Percentiles rank a stretch among this genome's conserved stretches.
These are phyloP conservation scores for Metschnikowia cubensis DNA, from an alignment of 805 yeast species.

Conservation along the genomic window DNA sequence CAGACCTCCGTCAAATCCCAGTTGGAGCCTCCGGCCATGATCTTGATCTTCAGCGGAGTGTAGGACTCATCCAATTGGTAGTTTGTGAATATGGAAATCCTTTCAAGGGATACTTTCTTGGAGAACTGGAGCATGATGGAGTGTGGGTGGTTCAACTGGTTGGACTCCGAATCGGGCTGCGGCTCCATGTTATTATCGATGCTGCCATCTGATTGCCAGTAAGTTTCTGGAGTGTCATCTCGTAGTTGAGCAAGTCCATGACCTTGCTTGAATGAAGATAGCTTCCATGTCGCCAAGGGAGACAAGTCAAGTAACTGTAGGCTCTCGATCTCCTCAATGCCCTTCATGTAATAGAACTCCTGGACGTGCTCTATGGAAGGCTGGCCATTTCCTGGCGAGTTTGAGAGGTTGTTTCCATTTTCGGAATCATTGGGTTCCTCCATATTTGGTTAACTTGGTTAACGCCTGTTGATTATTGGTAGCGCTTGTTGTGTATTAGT, in stretches of 20 bases:
- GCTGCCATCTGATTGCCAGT: slow-evolving; percentile 93
- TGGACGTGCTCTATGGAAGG: slow-evolving; percentile 41
- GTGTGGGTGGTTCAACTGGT: slow-evolving; percentile 68
- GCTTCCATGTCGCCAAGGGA: slow-evolving; percentile 77
- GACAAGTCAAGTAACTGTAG: slow-evolving; percentile 71
- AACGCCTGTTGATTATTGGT: background rate
- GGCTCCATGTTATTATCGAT: slow-evolving; percentile 27
- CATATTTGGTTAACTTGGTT: background rate
- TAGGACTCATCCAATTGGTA: slow-evolving; percentile 80
- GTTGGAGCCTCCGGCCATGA: slow-evolving; percentile 70
- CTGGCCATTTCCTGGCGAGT: slow-evolving; percentile 10
- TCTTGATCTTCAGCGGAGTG: slow-evolving; percentile 69
- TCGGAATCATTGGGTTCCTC: background rate
- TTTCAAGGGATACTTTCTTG: slow-evolving; percentile 64
- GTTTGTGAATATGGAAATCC: slow-evolving; percentile 70
- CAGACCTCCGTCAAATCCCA: slow-evolving; percentile 72
- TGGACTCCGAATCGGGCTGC: slow-evolving; percentile 24
- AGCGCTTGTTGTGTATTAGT: no score
- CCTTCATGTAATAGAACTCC: slow-evolving; percentile 39
- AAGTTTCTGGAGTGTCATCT: slow-evolving; percentile 66
- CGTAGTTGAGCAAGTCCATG: slow-evolving; percentile 68
- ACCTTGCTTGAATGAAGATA: slow-evolving; percentile 71
- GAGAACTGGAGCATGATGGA: slow-evolving; percentile 72
- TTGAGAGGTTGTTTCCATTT: background rate
- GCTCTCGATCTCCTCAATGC: slow-evolving; percentile 53